Evolutionary conservation across 257 asterid genomes (phyloP), one percentile per base, ranked within the genome.

Genomic region (Galeopsis tetrahit): DNA sequence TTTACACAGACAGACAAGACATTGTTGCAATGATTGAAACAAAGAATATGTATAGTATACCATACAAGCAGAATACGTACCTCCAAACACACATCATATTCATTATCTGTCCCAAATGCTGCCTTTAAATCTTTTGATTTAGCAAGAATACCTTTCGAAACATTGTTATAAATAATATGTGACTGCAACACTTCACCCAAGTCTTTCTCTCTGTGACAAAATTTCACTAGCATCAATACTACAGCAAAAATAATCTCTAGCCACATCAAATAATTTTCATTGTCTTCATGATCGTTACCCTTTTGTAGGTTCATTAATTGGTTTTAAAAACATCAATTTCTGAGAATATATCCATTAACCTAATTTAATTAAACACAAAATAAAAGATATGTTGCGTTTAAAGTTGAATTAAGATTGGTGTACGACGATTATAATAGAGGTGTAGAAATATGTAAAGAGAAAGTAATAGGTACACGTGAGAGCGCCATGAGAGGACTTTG

Each of bases 121-220:
- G 83, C 80, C 48, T 82, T 69, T 66, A 94, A 75, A 77, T 94
- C 98, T 73, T 90, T 94, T 4, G 98, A 83, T 74, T 94, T 94
- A 3, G 98, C 96, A 56, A 91, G 92, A 72, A 91, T 72, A 38
- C 98, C 99, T 76, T 95, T 95, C 0, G 99, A 92, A 52, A 95
- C 99, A 83, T 94, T 94, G 35, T 87, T 61, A 77, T 94, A 91
- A 32, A 91, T 94, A 2, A 87, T 91, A 2, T 91, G 98, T 2
- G 99, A 94, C 82, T 94, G 99, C 88, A 91, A 78, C 73, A 94
- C 97, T 81, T 94, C 99, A 76, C 91, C 99, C 88, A 94, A 80
- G 76, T 94, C 97, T 77, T 91, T 91, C 84, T 94, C 99, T 69
- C 97, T 90, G 73, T 70, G 7, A 31, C 10, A 44, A 60, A 48